Percentiles rank a stretch among this genome's conserved stretches.
Evolutionary conservation across 305 asterid species (phyloP).

Genomic region (Fraxinus platypoda): DNA sequence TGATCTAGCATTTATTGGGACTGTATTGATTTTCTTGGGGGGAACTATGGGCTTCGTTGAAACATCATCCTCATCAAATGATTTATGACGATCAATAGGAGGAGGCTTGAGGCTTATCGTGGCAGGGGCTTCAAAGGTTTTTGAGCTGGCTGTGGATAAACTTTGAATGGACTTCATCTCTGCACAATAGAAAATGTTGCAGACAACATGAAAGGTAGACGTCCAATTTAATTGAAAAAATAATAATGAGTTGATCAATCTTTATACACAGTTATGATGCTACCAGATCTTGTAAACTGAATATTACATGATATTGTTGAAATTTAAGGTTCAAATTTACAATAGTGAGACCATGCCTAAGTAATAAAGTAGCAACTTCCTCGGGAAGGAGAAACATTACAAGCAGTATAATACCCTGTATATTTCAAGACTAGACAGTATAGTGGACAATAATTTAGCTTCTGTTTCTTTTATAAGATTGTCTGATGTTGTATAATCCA

Average conservation of each 20-base stretch:
- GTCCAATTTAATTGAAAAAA: background rate
- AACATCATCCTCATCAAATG: slow-evolving; percentile 76
- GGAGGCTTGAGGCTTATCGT: slow-evolving; percentile 69
- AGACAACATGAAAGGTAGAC: background rate
- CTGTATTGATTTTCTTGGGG: slow-evolving; percentile 54
- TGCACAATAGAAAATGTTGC: slow-evolving; percentile 29
- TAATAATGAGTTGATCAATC: background rate
- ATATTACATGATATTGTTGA: background rate
- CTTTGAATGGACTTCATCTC: slow-evolving; percentile 61
- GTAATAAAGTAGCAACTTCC: background rate
- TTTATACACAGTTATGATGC: background rate
- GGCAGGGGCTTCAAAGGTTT: slow-evolving; percentile 63
- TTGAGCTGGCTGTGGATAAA: slow-evolving; percentile 39
- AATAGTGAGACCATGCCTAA: background rate
- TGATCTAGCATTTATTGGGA: slow-evolving; percentile 57
- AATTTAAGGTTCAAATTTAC: background rate
- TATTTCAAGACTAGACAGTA: background rate
- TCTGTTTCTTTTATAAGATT: background rate
- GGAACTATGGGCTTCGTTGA: slow-evolving; percentile 56
- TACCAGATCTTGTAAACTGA: background rate
- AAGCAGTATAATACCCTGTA: background rate
- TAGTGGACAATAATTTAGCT: background rate
- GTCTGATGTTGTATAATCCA: background rate
- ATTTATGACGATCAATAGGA: slow-evolving; percentile 65
- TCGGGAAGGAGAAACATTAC: background rate